These are phyloP conservation scores for Elsinoe batatas DNA, from an alignment of 2,329 filamentous ascomycete genomes.

Conservation along the genomic window DNA sequence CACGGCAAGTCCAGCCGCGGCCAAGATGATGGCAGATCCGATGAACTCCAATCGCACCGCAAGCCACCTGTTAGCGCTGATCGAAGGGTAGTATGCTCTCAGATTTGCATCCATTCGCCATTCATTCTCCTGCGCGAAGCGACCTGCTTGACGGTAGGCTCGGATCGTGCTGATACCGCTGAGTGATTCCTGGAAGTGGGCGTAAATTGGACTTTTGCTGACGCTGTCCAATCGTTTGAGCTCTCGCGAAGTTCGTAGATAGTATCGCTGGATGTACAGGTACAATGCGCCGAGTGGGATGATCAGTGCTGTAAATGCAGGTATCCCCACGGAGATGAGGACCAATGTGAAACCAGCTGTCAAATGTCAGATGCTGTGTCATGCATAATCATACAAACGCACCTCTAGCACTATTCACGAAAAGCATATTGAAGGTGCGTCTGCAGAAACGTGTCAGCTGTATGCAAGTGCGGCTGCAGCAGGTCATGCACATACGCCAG, in stretches of 20 bases:
- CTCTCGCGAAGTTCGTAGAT: conserved; percentile 89
- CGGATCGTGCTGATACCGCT: conserved; percentile 92
- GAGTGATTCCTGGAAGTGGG: conserved; percentile 95
- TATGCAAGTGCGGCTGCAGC: conserved; percentile 5
- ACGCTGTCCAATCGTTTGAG: conserved; percentile 93
- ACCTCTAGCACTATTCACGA: conserved; percentile 42
- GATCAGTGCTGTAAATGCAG: conserved; percentile 70
- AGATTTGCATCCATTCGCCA: conserved; percentile 95
- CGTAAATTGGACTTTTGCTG: conserved; percentile 90
- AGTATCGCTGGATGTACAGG: conserved; percentile 92
- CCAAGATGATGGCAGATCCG: conserved; percentile 84
- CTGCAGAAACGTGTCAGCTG: conserved; percentile 27
- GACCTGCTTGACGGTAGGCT: conserved; percentile 77
- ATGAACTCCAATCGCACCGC: conserved; percentile 93
- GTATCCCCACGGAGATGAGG: conserved; percentile 74
- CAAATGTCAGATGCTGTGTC: conserved; percentile 5
- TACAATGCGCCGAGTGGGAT: conserved; percentile 74
- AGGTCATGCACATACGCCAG: conserved; percentile 49
- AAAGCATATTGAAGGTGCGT: conserved; percentile 90
- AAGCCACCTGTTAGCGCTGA: conserved; percentile 83
- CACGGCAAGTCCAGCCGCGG: conserved; percentile 72
- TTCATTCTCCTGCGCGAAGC: conserved; percentile 90
- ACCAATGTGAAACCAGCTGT: conserved; percentile 65
- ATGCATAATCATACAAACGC: conserved; percentile 20
- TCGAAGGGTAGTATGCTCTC: conserved; percentile 88